Evolutionary conservation across 495 filamentous ascomycete genomes (phyloP), one percentile per base, ranked within the genome.

Genomic region (Glutinoglossum americanum): DNA sequence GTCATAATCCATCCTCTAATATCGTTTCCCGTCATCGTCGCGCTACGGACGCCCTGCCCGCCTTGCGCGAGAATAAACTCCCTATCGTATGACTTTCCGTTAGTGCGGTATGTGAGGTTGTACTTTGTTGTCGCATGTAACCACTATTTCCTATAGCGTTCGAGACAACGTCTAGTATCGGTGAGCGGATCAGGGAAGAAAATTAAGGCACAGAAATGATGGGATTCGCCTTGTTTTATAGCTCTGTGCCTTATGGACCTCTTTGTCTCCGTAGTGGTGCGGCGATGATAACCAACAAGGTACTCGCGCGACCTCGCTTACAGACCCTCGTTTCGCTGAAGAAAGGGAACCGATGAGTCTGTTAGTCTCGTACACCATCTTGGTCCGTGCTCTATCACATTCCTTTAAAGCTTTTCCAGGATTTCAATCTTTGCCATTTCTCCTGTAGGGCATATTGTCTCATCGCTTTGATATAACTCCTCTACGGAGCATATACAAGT

Each of bases 1-100:
- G 82, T 83, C 83, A 98, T 83, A 51, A 96, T 82, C 92, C 92
- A 98, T 59, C 93, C 92, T 62, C 87, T 78, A 26, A 82, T 80
- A 70, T 98, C 90, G 68, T 93, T 93, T 65, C 79, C 76, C 62
- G 76, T 63, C 62, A 66, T 70, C 72, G 82, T 71, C 37, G 64
- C 30, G 30, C 4, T 33, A 33, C 30, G 9, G 30, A 9, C 9
- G 30, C 9, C 30, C 30, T 68, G 27, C 57, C 19, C 6, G 37
- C 3, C 6, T 17, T 41, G 56, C 2, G 33, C 23, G 0, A 3
- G 5, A 21, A 3, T 21, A 10, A 1, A 21, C 17, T 45, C 5
- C n/a, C 9, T 45, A 45, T 45, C n/a, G 19, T 6, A 5, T 19
- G 41, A 3, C 10, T 13, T 41, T 13, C 8, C 37, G 37, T 17